Percentiles rank a stretch among this genome's conserved stretches.
Conservation (phyloP, 768 basidiomycete species). For the Podaxis pistillaris region DNA sequence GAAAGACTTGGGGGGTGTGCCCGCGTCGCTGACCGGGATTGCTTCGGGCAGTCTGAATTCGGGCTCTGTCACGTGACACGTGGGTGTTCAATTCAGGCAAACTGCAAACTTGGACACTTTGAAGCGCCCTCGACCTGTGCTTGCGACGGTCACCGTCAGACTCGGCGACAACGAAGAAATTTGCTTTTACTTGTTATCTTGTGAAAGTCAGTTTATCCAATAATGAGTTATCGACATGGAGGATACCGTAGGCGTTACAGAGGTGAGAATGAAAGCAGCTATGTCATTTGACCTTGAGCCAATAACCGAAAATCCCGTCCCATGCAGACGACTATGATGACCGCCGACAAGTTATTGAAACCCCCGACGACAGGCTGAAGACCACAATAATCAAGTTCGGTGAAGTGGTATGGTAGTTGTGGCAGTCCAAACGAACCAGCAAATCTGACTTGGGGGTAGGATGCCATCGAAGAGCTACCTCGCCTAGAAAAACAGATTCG, state of each 20-base stretch:
- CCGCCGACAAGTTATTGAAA: constrained; percentile 60
- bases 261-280: constrained; percentile 9
- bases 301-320: constrained; percentile 14
- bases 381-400: constrained; percentile 69
- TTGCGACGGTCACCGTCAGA: constrained; percentile 5
- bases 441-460: constrained; percentile 39
- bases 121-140: not conserved
- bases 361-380: constrained; percentile 72
- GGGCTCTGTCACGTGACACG: not conserved
- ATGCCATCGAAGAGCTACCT: constrained; percentile 66
- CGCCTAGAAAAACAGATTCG: constrained; percentile 65
- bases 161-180: constrained; percentile 10
- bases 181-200: constrained; percentile 2
- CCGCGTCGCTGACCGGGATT: not conserved
- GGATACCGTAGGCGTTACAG: constrained; percentile 15
- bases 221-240: constrained; percentile 13
- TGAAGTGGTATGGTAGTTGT: constrained; percentile 63
- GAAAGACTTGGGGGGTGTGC: not conserved
- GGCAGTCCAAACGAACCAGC: not conserved
- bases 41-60: not conserved
- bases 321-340: constrained; percentile 65
- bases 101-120: not conserved
- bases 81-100: not conserved
- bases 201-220: constrained; percentile 3
- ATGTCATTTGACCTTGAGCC: constrained; percentile 1